phyloP scores from a whole-genome alignment of 2,329 filamentous ascomycete genomes.

The Xylariaceae sp. region DNA sequence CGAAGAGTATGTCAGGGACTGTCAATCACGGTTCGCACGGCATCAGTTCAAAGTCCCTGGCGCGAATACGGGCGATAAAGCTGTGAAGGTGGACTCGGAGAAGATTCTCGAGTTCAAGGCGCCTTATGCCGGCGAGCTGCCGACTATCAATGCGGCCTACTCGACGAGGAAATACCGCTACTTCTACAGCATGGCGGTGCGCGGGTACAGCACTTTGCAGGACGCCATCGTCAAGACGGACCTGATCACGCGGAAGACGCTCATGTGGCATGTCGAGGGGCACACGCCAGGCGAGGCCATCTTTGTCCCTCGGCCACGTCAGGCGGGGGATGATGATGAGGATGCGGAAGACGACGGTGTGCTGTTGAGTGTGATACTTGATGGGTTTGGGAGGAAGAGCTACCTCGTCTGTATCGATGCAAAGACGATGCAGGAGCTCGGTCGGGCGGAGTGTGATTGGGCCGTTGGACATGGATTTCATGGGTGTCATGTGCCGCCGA shows the following conservation, averaged over 20 bases:
- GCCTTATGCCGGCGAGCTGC: conserved; percentile 57
- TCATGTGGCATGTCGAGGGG: conserved; percentile 53
- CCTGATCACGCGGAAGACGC: conserved; percentile 42
- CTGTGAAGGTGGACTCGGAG: conserved; percentile 4
- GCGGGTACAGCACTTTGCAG: conserved; percentile 53
- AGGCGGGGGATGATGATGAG: conserved; percentile 8
- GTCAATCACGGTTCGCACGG: conserved; percentile 37
- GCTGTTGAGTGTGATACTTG: conserved; percentile 50
- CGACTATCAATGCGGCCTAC: conserved; percentile 57
- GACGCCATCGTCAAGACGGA: conserved; percentile 65
- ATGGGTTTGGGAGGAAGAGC: conserved; percentile 52
- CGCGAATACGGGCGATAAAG: background rate
- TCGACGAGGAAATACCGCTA: conserved; percentile 51
- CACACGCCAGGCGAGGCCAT: conserved; percentile 67
- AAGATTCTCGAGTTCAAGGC: conserved; percentile 43
- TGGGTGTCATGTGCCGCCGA: conserved; percentile 36
- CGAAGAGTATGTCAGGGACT: conserved; percentile 33
- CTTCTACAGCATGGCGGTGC: conserved; percentile 52
- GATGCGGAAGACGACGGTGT: conserved; percentile 48
- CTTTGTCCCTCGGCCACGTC: conserved; percentile 51
- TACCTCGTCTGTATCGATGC: conserved; percentile 64
- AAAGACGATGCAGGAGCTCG: conserved; percentile 56
- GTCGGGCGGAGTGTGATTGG: conserved; percentile 56
- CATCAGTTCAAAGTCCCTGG: conserved; percentile 38
- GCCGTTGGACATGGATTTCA: conserved; percentile 62